Evolutionary conservation across 306 rosid genomes (phyloP).

Genomic region (Citrullus amarus): DNA sequence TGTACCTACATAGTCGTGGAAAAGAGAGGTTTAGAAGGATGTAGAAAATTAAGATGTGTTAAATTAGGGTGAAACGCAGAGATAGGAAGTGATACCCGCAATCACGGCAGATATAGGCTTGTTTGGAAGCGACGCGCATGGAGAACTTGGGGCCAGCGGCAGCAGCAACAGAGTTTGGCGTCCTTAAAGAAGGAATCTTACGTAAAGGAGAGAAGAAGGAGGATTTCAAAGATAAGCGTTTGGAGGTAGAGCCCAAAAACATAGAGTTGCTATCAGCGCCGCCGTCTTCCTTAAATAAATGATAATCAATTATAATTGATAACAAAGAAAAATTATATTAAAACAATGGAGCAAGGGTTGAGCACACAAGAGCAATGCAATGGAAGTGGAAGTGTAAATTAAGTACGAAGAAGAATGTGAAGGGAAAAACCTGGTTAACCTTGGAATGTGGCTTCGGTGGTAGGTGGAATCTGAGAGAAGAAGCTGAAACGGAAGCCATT

Average conservation of each 20-base stretch:
- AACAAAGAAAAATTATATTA: neutral
- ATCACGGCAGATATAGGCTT: slow-evolving; percentile 84
- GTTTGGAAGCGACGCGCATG: slow-evolving; percentile 84
- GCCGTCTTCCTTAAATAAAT: slow-evolving; percentile 6
- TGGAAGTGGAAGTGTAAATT: neutral
- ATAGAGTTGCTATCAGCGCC: neutral
- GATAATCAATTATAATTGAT: neutral
- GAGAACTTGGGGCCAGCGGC: slow-evolving; percentile 45
- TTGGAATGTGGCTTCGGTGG: slow-evolving; percentile 20
- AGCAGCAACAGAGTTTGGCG: slow-evolving; percentile 9
- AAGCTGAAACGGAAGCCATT: slow-evolving; percentile 56
- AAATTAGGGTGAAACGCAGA: neutral
- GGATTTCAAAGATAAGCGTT: slow-evolving; percentile 32
- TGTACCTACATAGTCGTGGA: slow-evolving; percentile 38
- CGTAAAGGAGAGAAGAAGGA: slow-evolving; percentile 42
- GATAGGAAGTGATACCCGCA: slow-evolving; percentile 56
- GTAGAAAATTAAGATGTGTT: neutral
- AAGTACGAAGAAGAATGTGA: neutral
- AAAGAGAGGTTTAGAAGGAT: neutral
- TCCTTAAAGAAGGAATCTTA: slow-evolving; percentile 21
- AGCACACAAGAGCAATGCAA: neutral
- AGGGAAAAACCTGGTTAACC: slow-evolving; percentile 21
- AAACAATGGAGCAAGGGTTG: neutral
- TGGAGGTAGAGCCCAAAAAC: neutral
- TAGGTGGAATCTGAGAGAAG: slow-evolving; percentile 29